A percentile compares a stretch with the other conserved stretches of the same genome.
Conservation (phyloP, 2,329 filamentous ascomycete species). For the Fusarium guadeloupense region DNA sequence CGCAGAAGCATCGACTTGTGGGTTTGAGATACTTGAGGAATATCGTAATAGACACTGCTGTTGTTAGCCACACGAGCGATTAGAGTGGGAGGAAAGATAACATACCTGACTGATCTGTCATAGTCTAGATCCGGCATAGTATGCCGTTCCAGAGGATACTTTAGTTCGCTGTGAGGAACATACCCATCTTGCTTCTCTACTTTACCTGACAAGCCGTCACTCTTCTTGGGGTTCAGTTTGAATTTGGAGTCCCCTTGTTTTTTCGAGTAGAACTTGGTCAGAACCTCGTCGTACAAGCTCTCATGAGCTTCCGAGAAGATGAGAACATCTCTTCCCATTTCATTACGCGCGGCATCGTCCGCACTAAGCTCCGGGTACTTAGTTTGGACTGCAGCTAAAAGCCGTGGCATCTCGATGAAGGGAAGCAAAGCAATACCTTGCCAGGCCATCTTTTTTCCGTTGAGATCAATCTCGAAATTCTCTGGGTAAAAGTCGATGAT, state of each 20-base stretch:
- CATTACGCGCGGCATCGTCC: conserved; percentile 82
- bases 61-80: conserved; percentile 43
- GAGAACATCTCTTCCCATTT: conserved; percentile 80
- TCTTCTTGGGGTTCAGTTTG: conserved; percentile 77
- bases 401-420: conserved; percentile 91
- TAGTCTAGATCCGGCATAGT: conserved; percentile 82
- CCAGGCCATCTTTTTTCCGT: conserved; percentile 99
- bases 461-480: conserved; percentile 91
- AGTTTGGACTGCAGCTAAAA: conserved; percentile 82
- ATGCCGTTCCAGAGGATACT: conserved; percentile 77
- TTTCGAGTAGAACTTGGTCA: conserved; percentile 90
- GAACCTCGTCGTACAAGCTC: conserved; percentile 82
- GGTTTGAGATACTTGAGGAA: conserved; percentile 74
- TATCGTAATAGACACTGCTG: conserved; percentile 81
- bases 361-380: conserved; percentile 82
- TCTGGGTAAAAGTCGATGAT: conserved; percentile 98
- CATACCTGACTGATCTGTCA: conserved; percentile 85
- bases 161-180: conserved; percentile 82
- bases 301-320: conserved; percentile 85
- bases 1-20: conserved; percentile 96
- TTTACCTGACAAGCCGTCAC: conserved; percentile 80
- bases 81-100: conserved; percentile 32
- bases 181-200: conserved; percentile 86
- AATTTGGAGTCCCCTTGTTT: conserved; percentile 74
- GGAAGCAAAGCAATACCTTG: conserved; percentile 93